These are phyloP conservation scores for Dictyostelium firmibasis DNA, from an alignment of 78 protist species.

Conservation along the genomic window DNA sequence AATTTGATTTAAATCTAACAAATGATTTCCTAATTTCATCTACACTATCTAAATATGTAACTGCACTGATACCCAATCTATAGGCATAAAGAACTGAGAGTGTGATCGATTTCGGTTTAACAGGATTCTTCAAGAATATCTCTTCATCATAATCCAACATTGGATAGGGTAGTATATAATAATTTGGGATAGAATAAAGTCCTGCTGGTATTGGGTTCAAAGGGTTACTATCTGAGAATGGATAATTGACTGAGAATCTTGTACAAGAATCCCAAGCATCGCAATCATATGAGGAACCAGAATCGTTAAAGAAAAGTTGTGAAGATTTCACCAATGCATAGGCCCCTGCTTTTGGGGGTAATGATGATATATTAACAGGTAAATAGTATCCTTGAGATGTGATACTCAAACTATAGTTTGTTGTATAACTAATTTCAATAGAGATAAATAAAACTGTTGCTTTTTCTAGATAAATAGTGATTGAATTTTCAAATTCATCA, in stretches of 20 bases:
- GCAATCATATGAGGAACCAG: background rate
- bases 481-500: background rate
- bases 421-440: background rate
- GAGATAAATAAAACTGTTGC: conserved; percentile 15
- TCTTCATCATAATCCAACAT: background rate
- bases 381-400: background rate
- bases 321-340: background rate
- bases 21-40: background rate
- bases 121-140: background rate
- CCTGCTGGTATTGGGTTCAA: conserved; percentile 32
- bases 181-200: background rate
- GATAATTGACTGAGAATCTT: background rate
- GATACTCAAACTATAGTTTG: background rate
- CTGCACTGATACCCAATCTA: background rate
- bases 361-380: background rate
- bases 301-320: background rate
- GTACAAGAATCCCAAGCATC: background rate
- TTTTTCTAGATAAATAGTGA: background rate
- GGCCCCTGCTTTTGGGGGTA: background rate
- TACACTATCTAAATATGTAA: background rate
- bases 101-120: background rate
- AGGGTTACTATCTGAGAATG: conserved; percentile 4
- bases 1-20: background rate
- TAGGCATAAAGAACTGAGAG: background rate
- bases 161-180: background rate